A percentile compares a stretch with the other conserved stretches of the same genome.
Conservation (phyloP, 2,329 filamentous ascomycete genomes). For the Sordariomycetes sp. region DNA sequence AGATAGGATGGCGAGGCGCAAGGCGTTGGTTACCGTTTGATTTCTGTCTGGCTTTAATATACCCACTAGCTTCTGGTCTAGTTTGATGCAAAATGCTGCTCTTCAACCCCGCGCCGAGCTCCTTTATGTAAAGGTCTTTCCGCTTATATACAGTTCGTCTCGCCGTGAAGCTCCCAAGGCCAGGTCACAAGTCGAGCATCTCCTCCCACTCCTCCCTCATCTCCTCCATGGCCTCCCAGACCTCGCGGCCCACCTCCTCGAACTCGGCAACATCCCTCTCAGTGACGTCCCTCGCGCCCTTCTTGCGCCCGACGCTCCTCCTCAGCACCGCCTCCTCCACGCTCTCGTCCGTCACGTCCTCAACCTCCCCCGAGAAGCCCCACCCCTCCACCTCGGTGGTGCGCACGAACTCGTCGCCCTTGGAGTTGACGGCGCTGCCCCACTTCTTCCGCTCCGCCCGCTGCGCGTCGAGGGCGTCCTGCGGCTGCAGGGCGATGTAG, state of each 20-base stretch:
- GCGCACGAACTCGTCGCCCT: conserved; percentile 52
- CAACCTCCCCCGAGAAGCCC: conserved; percentile 60
- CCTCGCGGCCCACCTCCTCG: conserved; percentile 47
- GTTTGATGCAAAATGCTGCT: too few relatives aligned
- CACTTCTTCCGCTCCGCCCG: conserved; percentile 61
- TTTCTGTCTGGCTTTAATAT: too few relatives aligned
- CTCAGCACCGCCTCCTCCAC: conserved; percentile 36
- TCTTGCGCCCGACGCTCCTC: conserved; percentile 49
- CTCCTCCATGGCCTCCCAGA: conserved; percentile 65
- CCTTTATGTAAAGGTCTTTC: too few relatives aligned
- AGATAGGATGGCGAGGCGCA: too few relatives aligned
- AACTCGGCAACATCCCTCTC: conserved; percentile 52
- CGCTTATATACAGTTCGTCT: too few relatives aligned
- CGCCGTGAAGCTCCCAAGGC: too few relatives aligned
- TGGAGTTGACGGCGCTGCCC: conserved; percentile 62
- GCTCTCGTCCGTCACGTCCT: conserved; percentile 33
- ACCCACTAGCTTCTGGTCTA: too few relatives aligned
- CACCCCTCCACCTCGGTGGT: conserved; percentile 85
- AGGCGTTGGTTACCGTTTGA: too few relatives aligned
- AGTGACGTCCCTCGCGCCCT: conserved; percentile 48
- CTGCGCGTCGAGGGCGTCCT: conserved; percentile 49
- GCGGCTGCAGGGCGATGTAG: conserved; percentile 66
- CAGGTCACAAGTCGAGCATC: conserved; percentile 13
- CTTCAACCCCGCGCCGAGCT: too few relatives aligned
- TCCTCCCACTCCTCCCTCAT: conserved; percentile 58